Evolutionary conservation across 768 basidiomycete species (phyloP).

Genomic region (Lactifluus volemus): DNA sequence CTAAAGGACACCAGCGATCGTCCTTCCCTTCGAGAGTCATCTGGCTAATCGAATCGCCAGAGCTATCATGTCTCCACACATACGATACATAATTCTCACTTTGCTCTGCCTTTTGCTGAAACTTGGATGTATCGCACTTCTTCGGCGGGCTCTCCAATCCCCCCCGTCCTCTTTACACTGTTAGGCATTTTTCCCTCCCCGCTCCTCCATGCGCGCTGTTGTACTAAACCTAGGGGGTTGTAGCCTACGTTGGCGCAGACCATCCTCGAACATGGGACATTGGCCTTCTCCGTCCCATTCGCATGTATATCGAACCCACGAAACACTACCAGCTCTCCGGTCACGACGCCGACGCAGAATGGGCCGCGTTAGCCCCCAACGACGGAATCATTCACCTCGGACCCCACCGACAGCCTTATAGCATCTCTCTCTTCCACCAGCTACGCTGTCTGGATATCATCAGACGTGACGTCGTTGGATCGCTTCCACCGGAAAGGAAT

Average conservation of each 20-base stretch:
- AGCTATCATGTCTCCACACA: not conserved
- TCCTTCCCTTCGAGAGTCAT: not conserved
- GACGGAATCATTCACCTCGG: slow-evolving; percentile 25
- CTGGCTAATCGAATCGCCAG: not conserved
- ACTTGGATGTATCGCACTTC: not conserved
- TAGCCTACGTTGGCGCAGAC: not conserved
- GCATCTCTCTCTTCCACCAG: slow-evolving; percentile 33
- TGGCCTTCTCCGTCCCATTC: not conserved
- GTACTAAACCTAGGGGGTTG: not conserved
- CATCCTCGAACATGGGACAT: slow-evolving; percentile 4
- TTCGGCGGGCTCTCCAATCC: not conserved
- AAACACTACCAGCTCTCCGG: slow-evolving; percentile 8
- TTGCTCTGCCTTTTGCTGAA: not conserved
- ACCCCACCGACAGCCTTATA: slow-evolving; percentile 24
- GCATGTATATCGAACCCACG: slow-evolving; percentile 2
- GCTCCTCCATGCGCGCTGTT: not conserved
- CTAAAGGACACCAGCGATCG: not conserved
- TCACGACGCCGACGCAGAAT: slow-evolving; percentile 14
- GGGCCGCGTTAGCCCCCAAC: slow-evolving; percentile 23
- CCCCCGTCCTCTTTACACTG: not conserved
- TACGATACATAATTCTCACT: not conserved
- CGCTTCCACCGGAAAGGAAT: not conserved
- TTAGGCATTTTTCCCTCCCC: not conserved
- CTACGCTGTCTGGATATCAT: slow-evolving; percentile 34
- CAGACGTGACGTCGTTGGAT: slow-evolving; percentile 22